Conservation (phyloP, 1,284 basidiomycete genomes). For the Ganoderma multipileum region DNA sequence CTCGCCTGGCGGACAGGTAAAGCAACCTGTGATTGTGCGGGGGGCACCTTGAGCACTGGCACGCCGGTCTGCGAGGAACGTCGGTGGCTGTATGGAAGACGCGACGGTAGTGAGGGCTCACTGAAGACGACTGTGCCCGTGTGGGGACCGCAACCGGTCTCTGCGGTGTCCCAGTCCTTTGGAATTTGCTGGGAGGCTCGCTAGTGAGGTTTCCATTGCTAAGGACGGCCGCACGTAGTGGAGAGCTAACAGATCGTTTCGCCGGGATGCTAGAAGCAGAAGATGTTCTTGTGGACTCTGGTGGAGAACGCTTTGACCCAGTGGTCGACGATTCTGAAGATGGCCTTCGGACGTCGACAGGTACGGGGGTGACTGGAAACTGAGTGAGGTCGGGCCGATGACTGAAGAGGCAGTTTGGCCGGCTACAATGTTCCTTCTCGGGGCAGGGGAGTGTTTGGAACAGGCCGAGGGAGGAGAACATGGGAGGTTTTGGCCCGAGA, state of each 20-base stretch:
- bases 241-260: slow-evolving; percentile 41
- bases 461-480: slow-evolving; percentile 72
- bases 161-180: slow-evolving; percentile 52
- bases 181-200: slow-evolving; percentile 69
- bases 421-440: slow-evolving; percentile 52
- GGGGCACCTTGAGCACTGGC: slow-evolving; percentile 70
- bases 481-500: slow-evolving; percentile 35
- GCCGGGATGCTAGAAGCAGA: slow-evolving; percentile 35
- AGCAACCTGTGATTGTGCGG: slow-evolving; percentile 70
- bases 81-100: not conserved
- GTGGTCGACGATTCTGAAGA: slow-evolving; percentile 18
- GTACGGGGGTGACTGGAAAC: slow-evolving; percentile 46
- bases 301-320: slow-evolving; percentile 24
- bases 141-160: slow-evolving; percentile 51
- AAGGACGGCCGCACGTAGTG: slow-evolving; percentile 19
- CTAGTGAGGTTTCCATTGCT: slow-evolving; percentile 31
- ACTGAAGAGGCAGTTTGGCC: slow-evolving; percentile 68
- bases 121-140: slow-evolving; percentile 44
- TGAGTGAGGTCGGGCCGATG: slow-evolving; percentile 53
- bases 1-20: slow-evolving; percentile 74
- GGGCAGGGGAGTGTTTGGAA: slow-evolving; percentile 74
- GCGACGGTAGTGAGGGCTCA: slow-evolving; percentile 25
- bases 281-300: slow-evolving; percentile 13
- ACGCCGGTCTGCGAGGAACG: slow-evolving; percentile 54
- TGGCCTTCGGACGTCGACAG: slow-evolving; percentile 42